Evolutionary conservation across 2,329 filamentous ascomycete genomes (phyloP), one percentile per base, ranked within the genome.

Genomic region (Bipolaris zeicola): DNA sequence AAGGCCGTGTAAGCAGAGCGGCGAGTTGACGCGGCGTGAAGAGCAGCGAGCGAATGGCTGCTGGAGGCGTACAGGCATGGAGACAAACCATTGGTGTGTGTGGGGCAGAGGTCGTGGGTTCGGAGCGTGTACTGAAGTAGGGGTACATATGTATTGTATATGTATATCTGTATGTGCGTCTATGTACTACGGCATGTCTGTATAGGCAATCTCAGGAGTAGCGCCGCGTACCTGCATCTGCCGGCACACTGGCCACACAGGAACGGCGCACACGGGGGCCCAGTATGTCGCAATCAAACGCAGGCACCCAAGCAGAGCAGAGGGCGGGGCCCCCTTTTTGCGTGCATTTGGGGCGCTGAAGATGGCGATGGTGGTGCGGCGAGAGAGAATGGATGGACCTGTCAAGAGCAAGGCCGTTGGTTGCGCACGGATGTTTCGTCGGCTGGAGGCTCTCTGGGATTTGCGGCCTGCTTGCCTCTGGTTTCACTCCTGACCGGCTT

Each of bases 181-280:
- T 31, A 31, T 13, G 10, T 31, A 28, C 26, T 28, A 28, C 26
- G 26, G 18, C 4, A 41, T 41, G 20, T 8, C 28, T 28, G 24
- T 31, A 33, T 44, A 31, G 22, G 53, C 54, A 57, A 57, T 55
- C 49, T 61, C 53, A 65, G 60, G 62, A 59, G 61, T 65, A 63
- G 62, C 53, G 55, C 55, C 60, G 62, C 56, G 62, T 65, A 65
- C 62, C 62, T 65, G 63, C 58, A 58, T 64, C 38, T 44, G 22
- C 46, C 50, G 50, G 48, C 52, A 45, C 49, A 45, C 49, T 51
- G 50, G 57, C 43, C 36, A 55, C 52, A 49, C 53, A 51, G 52
- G 57, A 55, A 49, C 47, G 34, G 52, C 60, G 28, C 16, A 45
- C 49, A 53, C 36, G 20, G 44, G 28, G 31, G 45, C 33, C 52